Conservation (phyloP, 2,329 filamentous ascomycete genomes). For the Pestalotiopsis sp. region DNA sequence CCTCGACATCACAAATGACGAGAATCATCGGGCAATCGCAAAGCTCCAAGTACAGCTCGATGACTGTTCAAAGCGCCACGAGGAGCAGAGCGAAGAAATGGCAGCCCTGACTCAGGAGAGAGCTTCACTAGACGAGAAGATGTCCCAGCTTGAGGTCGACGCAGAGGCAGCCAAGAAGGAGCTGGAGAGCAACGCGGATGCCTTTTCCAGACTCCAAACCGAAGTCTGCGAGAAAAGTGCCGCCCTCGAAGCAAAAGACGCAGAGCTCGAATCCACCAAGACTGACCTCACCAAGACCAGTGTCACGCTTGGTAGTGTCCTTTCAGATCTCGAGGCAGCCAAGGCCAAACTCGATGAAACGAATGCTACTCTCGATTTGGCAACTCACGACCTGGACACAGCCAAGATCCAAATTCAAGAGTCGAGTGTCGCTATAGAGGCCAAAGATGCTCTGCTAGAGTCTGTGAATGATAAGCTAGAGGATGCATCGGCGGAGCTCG, state of each 20-base stretch:
- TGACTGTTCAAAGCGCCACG: conserved; percentile 8
- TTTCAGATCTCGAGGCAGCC: neutral
- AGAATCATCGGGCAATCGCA: conserved; percentile 9
- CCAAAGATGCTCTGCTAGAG: neutral
- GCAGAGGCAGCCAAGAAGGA: conserved; percentile 1
- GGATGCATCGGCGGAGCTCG: neutral
- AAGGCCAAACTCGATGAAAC: neutral
- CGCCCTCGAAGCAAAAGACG: neutral
- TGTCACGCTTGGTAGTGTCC: neutral
- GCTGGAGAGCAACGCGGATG: neutral
- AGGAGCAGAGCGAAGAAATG: conserved; percentile 6
- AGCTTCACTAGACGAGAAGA: neutral
- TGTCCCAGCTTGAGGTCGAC: conserved; percentile 5
- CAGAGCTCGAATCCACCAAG: conserved; percentile 1
- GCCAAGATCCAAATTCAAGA: neutral
- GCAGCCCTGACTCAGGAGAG: conserved; percentile 1
- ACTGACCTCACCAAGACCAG: neutral
- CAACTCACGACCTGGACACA: neutral
- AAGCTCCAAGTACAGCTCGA: conserved; percentile 12
- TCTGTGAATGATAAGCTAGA: neutral
- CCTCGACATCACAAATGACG: conserved; percentile 14
- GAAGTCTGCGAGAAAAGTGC: neutral
- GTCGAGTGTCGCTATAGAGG: neutral
- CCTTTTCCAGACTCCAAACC: neutral
- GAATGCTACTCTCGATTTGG: neutral